Conservation (phyloP, 768 basidiomycete species). For the Scleroderma bovista region DNA sequence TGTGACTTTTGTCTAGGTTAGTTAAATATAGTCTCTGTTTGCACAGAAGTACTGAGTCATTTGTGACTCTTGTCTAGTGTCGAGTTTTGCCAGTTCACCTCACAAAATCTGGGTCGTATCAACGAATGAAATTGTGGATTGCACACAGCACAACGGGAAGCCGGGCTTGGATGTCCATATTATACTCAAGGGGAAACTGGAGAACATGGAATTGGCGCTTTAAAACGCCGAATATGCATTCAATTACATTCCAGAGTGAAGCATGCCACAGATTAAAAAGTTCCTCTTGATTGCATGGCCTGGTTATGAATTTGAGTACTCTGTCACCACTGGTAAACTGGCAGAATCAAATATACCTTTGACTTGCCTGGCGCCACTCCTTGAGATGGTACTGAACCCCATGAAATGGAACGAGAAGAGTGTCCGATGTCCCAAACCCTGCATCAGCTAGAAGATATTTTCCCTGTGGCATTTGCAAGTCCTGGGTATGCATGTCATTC, state of each 20-base stretch:
- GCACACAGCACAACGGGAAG: slow-evolving; percentile 19
- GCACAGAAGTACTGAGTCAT: too few relatives aligned
- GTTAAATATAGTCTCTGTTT: too few relatives aligned
- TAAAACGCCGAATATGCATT: slow-evolving; percentile 17
- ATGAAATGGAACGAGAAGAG: too few relatives aligned
- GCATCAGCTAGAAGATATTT: slow-evolving; percentile 26
- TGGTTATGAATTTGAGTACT: neutral
- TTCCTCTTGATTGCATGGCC: slow-evolving; percentile 12
- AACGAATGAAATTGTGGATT: slow-evolving; percentile 23
- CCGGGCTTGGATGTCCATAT: slow-evolving; percentile 15
- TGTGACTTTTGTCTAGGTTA: too few relatives aligned
- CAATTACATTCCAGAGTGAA: slow-evolving; percentile 13
- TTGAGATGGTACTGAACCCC: too few relatives aligned
- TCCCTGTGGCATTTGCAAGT: slow-evolving; percentile 27
- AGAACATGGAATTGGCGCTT: slow-evolving; percentile 19
- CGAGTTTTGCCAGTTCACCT: too few relatives aligned
- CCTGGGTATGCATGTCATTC: slow-evolving; percentile 18
- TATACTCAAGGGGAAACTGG: slow-evolving; percentile 3
- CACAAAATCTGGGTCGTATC: slow-evolving; percentile 4
- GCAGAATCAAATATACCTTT: too few relatives aligned
- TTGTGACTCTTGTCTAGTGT: too few relatives aligned
- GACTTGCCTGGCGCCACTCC: too few relatives aligned
- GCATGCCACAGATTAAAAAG: slow-evolving; percentile 21
- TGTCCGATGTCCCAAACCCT: too few relatives aligned
- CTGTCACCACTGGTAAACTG: too few relatives aligned